These are phyloP conservation scores for Pythium plurisporium DNA, from an alignment of 352 stramenopile genomes.

Conservation along the genomic window DNA sequence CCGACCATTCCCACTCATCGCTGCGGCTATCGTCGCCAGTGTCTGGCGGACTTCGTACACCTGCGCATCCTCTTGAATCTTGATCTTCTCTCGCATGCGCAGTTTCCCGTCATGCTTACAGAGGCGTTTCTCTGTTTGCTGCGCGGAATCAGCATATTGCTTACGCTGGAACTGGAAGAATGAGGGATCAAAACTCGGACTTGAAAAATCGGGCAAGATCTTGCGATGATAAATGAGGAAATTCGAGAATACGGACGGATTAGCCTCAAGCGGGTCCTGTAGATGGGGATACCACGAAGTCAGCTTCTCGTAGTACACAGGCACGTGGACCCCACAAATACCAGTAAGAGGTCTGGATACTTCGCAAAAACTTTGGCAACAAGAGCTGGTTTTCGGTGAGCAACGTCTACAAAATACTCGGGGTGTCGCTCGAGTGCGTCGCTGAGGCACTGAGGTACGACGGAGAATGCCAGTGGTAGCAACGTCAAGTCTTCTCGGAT, in stretches of 20 bases:
- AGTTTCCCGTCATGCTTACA: constrained; percentile 31
- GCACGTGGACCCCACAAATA: too few relatives aligned
- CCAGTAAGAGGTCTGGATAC: constrained; percentile 62
- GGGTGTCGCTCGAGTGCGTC: constrained; percentile 60
- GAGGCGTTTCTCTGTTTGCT: constrained; percentile 44
- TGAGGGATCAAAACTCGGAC: constrained; percentile 44
- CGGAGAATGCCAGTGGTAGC: constrained; percentile 40
- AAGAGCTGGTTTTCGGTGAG: constrained; percentile 54
- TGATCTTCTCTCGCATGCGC: constrained; percentile 34
- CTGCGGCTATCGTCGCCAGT: constrained; percentile 10
- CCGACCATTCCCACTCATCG: not conserved
- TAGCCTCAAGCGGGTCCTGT: constrained; percentile 64
- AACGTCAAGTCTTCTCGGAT: constrained; percentile 45
- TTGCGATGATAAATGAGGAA: constrained; percentile 59
- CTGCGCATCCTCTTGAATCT: constrained; percentile 36
- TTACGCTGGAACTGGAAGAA: constrained; percentile 53
- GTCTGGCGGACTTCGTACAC: constrained; percentile 14
- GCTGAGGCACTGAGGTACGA: constrained; percentile 52
- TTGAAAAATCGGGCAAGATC: constrained; percentile 52
- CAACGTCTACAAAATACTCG: constrained; percentile 64
- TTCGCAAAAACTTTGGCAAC: constrained; percentile 59
- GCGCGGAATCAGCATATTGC: constrained; percentile 24
- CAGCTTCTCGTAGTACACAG: too few relatives aligned
- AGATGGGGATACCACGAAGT: not conserved
- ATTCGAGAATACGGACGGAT: constrained; percentile 64